Evolutionary conservation across 768 basidiomycete genomes (phyloP).

Genomic region (Cystofilobasidium ferigula): DNA sequence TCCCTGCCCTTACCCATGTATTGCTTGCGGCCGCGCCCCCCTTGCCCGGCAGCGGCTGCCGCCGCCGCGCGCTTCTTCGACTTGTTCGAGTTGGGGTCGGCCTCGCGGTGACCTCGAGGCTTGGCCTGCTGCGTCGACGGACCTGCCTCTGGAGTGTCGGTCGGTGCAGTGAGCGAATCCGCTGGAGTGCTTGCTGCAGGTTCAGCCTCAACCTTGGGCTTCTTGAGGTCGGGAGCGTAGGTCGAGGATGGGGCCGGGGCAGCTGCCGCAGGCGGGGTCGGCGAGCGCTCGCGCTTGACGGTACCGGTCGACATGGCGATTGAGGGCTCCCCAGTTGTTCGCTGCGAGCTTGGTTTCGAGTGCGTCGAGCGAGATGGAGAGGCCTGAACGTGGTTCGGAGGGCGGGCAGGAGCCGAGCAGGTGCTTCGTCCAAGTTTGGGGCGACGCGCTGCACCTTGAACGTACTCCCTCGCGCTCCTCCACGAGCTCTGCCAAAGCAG

Average conservation of each 20-base stretch:
- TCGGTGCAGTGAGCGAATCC: neutral
- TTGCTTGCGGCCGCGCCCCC: slow-evolving; percentile 3
- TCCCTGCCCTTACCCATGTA: slow-evolving; percentile 8
- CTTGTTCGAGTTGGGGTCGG: slow-evolving; percentile 3
- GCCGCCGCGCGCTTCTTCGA: neutral
- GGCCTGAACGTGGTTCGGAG: too few species aligned
- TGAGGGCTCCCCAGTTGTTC: neutral
- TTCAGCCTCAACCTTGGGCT: neutral
- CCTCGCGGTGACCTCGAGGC: neutral
- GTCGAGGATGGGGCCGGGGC: neutral
- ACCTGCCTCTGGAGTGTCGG: neutral
- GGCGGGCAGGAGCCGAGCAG: too few species aligned
- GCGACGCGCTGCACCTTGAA: too few species aligned
- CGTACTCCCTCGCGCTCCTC: neutral
- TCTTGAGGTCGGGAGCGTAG: neutral
- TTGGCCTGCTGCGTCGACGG: neutral
- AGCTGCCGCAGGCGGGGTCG: neutral
- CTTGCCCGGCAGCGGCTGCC: neutral
- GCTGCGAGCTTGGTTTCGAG: too few species aligned
- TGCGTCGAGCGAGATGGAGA: too few species aligned
- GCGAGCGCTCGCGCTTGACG: neutral
- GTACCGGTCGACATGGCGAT: neutral
- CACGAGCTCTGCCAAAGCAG: neutral
- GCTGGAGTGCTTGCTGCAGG: neutral
- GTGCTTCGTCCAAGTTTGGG: too few species aligned